Base-by-base conservation (phyloP, 176 grass and related monocot species). In the Oryza glumipatula region DNA sequence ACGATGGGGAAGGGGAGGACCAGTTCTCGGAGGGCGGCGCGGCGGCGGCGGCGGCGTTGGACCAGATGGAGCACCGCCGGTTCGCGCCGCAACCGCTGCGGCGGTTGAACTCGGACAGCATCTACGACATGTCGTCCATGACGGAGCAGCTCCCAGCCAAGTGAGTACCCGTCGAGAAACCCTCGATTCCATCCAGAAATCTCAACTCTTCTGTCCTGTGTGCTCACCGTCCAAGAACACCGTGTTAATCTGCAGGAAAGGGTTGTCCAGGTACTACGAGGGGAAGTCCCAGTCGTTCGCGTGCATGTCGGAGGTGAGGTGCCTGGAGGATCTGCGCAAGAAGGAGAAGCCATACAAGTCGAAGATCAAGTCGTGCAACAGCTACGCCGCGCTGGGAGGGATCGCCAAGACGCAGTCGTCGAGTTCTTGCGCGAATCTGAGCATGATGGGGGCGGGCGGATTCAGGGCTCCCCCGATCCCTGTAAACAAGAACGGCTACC, bases 221-320 rank as follows among this genome's bases (percentile, higher is more conserved):
- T 4, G 61, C 87, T 85, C 3, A 88, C 67, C 74, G 7, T 39
- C 68, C 30, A n/a, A 36, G 19, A 52, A 35, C 56, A 38, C 5
- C 38, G 5, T 63, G 58, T 61, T 2, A 33, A 36, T 52, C 15
- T 61, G 72, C 89, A 97, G 95, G 86, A 92, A 92, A 79, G 92
- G 95, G 48, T 79, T 97, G 71, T 97, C 92, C 24, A 83, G 72
- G 79, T 82, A 91, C 80, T 97, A 92, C 84, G 78, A 93, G 76
- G 92, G 95, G 44, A 92, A 91, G 78, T 94, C 95, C 0, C 88
- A 97, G 82, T 97, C 95, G 46, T 97, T 97, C 84, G 88, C 88
- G 83, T 94, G 85, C 86, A 85, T 97, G 87, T 80, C 86, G 23
- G 77, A 88, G 72, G 95, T 89, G 65, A 80, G 82, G 70, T 84